Conservation (phyloP, 345 rosid genomes). For the Lepidium africanum region DNA sequence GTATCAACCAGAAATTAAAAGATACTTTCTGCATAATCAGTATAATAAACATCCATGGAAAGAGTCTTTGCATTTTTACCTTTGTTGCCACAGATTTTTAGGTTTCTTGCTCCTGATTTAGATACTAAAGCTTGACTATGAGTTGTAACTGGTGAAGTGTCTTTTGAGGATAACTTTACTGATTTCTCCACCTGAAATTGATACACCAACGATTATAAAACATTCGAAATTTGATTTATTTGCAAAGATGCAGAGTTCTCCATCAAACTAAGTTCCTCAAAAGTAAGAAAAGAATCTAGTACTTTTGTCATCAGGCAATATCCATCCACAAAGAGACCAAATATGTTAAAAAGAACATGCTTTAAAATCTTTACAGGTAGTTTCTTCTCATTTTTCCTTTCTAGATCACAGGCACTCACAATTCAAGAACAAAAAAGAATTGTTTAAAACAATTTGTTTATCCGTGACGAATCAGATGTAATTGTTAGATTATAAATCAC, state of each 20-base stretch:
- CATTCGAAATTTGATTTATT: background rate
- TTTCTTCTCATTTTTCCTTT: background rate
- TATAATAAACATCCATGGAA: background rate
- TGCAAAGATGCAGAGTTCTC: background rate
- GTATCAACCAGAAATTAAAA: background rate
- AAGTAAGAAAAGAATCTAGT: background rate
- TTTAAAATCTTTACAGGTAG: background rate
- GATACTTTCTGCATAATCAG: background rate
- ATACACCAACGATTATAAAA: background rate
- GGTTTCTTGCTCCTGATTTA: background rate
- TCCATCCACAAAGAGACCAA: background rate
- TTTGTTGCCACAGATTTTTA: background rate
- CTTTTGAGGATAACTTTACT: background rate
- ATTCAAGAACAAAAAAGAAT: background rate
- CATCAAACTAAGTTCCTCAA: background rate
- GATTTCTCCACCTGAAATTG: conserved; percentile 23
- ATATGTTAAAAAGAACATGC: background rate
- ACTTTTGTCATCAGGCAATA: background rate
- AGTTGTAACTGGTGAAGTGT: background rate
- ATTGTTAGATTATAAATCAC: background rate
- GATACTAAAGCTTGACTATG: conserved; percentile 2
- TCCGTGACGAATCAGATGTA: background rate
- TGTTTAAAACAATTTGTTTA: background rate
- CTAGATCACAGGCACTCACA: background rate
- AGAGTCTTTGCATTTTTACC: conserved; percentile 7